phyloP scores from a whole-genome alignment of 495 filamentous ascomycete species.

The Penicillium arizonense region DNA sequence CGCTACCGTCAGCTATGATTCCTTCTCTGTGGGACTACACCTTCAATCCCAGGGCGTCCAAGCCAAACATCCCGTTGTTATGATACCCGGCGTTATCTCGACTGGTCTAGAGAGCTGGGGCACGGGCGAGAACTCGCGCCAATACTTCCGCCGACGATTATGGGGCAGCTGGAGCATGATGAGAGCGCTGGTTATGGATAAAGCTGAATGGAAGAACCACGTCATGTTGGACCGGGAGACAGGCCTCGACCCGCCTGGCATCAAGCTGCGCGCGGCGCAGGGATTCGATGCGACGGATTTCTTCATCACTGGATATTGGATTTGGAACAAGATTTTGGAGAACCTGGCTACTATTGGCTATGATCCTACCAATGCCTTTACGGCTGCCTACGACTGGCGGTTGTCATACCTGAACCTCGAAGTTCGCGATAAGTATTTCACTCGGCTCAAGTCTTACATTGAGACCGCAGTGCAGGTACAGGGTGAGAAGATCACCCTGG shows the following conservation, averaged over 20 bases:
- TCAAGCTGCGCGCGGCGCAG: conserved; percentile 92
- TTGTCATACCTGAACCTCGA: conserved; percentile 89
- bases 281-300: conserved; percentile 99
- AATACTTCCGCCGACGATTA: conserved; percentile 87
- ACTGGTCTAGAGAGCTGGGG: conserved; percentile 97
- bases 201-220: conserved; percentile 90
- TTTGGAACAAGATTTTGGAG: conserved; percentile 98
- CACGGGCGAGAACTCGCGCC: conserved; percentile 72
- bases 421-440: conserved; percentile 88
- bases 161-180: conserved; percentile 99
- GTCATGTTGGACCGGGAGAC: conserved; percentile 94
- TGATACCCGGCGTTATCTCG: conserved; percentile 97
- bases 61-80: conserved; percentile 87
- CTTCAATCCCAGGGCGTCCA: conserved; percentile 76
- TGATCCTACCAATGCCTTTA: conserved; percentile 93
- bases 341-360: conserved; percentile 95
- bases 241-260: conserved; percentile 85
- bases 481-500: conserved; percentile 77
- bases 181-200: conserved; percentile 87
- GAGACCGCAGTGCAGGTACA: conserved; percentile 70
- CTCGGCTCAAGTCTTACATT: conserved; percentile 82
- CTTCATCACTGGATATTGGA: conserved; percentile 83
- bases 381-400: conserved; percentile 97
- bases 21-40: conserved; percentile 84
- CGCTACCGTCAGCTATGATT: conserved; percentile 86